Evolutionary conservation across 2,329 filamentous ascomycete species (phyloP).

Genomic region (Neurospora sp.): DNA sequence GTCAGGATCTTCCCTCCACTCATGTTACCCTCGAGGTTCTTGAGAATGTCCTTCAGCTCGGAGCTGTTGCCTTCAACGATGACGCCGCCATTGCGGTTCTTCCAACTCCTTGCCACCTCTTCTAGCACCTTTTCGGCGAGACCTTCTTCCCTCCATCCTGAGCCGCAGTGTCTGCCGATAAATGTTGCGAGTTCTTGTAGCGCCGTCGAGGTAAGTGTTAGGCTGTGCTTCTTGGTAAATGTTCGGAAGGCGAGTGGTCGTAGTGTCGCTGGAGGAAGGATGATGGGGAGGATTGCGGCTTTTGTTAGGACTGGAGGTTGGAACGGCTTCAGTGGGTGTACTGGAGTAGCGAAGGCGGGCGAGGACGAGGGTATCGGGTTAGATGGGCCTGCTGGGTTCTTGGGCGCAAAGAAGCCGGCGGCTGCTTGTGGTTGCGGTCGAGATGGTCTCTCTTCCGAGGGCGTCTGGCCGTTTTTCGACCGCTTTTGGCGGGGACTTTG

Average conservation of each 20-base stretch:
- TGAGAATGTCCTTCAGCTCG: constrained; percentile 72
- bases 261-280: constrained; percentile 77
- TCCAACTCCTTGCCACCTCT: constrained; percentile 86
- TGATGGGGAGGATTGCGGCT: constrained; percentile 69
- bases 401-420: constrained; percentile 26
- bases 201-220: constrained; percentile 82
- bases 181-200: constrained; percentile 78
- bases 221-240: constrained; percentile 94
- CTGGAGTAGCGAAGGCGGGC: constrained; percentile 79
- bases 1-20: constrained; percentile 62
- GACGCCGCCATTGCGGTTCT: constrained; percentile 75
- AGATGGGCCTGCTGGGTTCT: constrained; percentile 21
- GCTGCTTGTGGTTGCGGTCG: constrained; percentile 24
- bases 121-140: constrained; percentile 87
- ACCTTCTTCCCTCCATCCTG: constrained; percentile 92
- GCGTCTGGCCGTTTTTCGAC: constrained; percentile 14
- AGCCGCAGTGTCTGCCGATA: constrained; percentile 86
- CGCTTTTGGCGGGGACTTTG: constrained; percentile 16
- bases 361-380: constrained; percentile 75
- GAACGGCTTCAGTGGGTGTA: constrained; percentile 64
- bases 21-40: constrained; percentile 79
- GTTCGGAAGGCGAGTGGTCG: constrained; percentile 87
- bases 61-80: constrained; percentile 78
- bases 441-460: constrained; percentile 16
- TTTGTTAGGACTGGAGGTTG: constrained; percentile 38